A percentile compares a stretch with the other conserved stretches of the same genome.
phyloP scores from a whole-genome alignment of 2,329 filamentous ascomycete species.

The Venturiaceae sp. region DNA sequence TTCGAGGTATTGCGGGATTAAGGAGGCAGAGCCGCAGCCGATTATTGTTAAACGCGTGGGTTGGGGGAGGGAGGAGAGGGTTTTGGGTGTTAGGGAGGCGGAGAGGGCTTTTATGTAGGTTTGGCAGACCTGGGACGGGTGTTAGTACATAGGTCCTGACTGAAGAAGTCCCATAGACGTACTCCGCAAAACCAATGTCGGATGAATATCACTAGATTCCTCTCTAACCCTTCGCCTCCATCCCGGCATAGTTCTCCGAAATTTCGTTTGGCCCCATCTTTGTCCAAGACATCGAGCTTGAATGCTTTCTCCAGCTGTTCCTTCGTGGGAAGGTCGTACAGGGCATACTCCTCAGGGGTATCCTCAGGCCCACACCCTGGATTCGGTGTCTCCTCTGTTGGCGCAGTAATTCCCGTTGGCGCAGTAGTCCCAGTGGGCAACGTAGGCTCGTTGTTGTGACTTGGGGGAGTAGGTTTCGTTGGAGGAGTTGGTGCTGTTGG shows the following conservation, averaged over 20 bases:
- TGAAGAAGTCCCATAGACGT: slow-evolving; percentile 24
- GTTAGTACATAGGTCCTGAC: background rate
- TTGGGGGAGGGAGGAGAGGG: slow-evolving; percentile 37
- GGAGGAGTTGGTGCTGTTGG: background rate
- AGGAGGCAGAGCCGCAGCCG: slow-evolving; percentile 58
- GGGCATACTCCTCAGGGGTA: background rate
- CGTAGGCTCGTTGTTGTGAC: background rate
- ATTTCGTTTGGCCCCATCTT: background rate
- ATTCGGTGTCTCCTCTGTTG: background rate
- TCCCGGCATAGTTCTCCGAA: background rate
- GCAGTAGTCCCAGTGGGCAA: background rate
- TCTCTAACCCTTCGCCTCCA: slow-evolving; percentile 16
- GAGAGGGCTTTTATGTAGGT: slow-evolving; percentile 59
- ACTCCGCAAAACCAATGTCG: slow-evolving; percentile 76
- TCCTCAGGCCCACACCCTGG: slow-evolving; percentile 3
- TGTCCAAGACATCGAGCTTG: background rate
- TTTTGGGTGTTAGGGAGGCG: slow-evolving; percentile 39
- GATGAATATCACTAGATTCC: slow-evolving; percentile 63
- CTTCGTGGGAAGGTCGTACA: background rate
- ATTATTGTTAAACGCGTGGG: slow-evolving; percentile 58
- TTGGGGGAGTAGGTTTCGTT: background rate
- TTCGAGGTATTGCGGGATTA: slow-evolving; percentile 58
- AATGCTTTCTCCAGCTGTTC: background rate
- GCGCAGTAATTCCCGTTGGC: background rate
- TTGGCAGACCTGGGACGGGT: slow-evolving; percentile 55